A percentile compares a stretch with the other conserved stretches of the same genome.
These are phyloP conservation scores for Suillus hirtellus DNA, from an alignment of 768 basidiomycete genomes.

Conservation along the genomic window DNA sequence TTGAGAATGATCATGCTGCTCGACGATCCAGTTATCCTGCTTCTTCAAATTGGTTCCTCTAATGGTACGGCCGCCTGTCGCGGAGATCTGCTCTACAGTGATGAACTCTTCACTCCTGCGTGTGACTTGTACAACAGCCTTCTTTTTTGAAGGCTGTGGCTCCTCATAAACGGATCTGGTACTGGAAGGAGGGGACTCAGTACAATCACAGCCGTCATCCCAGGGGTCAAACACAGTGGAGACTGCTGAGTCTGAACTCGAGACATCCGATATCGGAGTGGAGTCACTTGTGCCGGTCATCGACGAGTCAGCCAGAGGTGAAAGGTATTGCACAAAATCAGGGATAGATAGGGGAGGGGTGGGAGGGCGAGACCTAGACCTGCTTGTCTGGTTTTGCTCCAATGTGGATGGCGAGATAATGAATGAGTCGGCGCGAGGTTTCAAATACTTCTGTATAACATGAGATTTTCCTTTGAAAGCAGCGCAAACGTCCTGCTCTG, in stretches of 20 bases:
- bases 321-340: background rate
- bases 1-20: background rate
- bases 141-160: background rate
- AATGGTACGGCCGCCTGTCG: background rate
- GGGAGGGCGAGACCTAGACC: background rate
- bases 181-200: background rate
- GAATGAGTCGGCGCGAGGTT: background rate
- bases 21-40: background rate
- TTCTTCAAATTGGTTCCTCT: background rate
- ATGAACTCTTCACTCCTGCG: background rate
- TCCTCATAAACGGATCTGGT: background rate
- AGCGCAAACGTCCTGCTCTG: conserved; percentile 22
- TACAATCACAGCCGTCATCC: background rate
- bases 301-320: background rate
- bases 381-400: background rate
- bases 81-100: background rate
- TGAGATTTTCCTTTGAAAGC: conserved; percentile 12
- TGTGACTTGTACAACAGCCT: background rate
- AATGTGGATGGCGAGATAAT: background rate
- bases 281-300: too few species aligned
- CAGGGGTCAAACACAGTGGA: conserved; percentile 1
- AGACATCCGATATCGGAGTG: background rate
- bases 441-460: conserved; percentile 5
- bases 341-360: background rate
- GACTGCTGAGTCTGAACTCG: background rate